Evolutionary conservation across 176 grass and related monocot genomes (phyloP), one percentile per base, ranked within the genome.

Genomic region (Cocos nucifera): DNA sequence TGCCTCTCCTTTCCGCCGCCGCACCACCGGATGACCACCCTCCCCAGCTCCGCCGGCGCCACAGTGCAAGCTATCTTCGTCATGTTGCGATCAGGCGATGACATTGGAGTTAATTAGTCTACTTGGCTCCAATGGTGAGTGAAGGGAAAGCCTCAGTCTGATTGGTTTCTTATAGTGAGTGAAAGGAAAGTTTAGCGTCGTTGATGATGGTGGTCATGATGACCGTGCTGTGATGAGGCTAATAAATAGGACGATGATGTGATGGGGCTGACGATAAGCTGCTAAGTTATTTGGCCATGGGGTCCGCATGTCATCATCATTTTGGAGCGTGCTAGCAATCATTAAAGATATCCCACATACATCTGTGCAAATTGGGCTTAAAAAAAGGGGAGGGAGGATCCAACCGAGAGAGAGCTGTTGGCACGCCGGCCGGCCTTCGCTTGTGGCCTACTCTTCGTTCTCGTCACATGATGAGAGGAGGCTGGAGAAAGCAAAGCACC

Each of bases 221-320:
- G 57, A 59, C 30, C 29, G 21, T 59, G 24, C 6, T 59, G 17
- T 59, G 22, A 59, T 59, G 6, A 23, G 21, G 17, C 16, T 59
- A 29, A 26, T 59, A 26, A 59, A 59, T 27, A 59, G 4, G 10
- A 14, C 15, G 23, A 59, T 27, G 14, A 27, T 27, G 24, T 18
- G 57, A 59, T 27, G 25, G 12, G 57, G 57, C 14, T 27, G 10
- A 26, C 16, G 16, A 16, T 59, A 26, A 6, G 20, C 15, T 59
- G 15, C 29, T 59, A 18, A 59, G 9, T 44, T 7, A 26, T 10
- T 19, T 1, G 52, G 24, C 24, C 14, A 3, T 9, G 21, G 5
- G 63, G 19, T 15, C 63, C 22, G 28, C 22, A 64, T 8, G 63
- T 4, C 57, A 59, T 59, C 57, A 59, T 59, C 49, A 65, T 17